Evolutionary conservation across 305 asterid species (phyloP).

Genomic region (Fraxinus ornus): DNA sequence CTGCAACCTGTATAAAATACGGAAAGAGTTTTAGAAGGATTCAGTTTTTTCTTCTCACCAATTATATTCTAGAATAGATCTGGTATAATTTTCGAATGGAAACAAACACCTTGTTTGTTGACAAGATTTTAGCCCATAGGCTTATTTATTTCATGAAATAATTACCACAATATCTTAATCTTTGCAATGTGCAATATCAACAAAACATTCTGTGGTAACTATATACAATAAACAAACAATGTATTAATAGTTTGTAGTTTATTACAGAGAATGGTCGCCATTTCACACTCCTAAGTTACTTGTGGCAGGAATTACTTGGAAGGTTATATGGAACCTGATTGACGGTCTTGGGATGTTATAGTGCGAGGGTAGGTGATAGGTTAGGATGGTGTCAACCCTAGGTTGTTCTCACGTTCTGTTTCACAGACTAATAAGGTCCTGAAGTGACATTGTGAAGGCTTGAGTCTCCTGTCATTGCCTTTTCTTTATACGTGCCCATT

Average conservation of each 20-base stretch:
- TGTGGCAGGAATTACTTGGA: not conserved
- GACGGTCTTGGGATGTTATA: not conserved
- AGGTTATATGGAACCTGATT: not conserved
- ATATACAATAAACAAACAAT: not conserved
- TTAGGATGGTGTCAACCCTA: not conserved
- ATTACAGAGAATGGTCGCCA: not conserved
- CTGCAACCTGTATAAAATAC: conserved; percentile 60
- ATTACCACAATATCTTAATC: not conserved
- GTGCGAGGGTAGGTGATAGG: not conserved
- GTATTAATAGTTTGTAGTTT: not conserved
- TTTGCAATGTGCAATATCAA: not conserved
- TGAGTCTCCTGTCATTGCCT: not conserved
- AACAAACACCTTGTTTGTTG: not conserved
- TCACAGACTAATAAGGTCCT: not conserved
- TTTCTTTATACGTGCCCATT: not conserved
- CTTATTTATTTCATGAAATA: not conserved
- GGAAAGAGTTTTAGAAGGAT: conserved; percentile 9
- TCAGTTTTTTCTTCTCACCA: conserved; percentile 1
- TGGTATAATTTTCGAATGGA: not conserved
- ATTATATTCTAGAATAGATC: not conserved
- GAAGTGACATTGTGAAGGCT: not conserved
- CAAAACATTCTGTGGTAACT: not conserved
- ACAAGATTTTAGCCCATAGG: not conserved
- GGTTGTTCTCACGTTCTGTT: not conserved
- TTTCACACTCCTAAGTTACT: not conserved